Base-by-base conservation (phyloP, 768 basidiomycete species). In the Trametes villosa region DNA sequence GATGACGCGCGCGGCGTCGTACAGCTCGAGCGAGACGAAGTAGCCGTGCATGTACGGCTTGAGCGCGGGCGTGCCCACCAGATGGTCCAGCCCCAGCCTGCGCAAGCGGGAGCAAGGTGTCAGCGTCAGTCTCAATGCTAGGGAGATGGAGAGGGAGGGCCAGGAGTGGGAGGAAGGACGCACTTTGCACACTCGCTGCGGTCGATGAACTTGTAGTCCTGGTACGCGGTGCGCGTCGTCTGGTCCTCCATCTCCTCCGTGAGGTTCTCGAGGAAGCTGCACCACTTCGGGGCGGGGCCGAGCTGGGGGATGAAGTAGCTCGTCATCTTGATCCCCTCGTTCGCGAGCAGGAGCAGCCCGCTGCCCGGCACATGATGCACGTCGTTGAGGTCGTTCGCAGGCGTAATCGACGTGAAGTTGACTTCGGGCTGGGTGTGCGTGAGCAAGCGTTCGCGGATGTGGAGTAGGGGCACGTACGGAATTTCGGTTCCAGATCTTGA, bases 21-120 rank as follows among this genome's bases (percentile, higher is more conserved):
- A 98, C 6, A 98, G 85, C 69, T 94, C 93, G 76, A 98, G 87
- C 5, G 95, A 92, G 63, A 98, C 76, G 79, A 99, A 98, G 85
- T 96, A 98, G 42, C 97, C 97, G 75, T 99, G 97, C 96, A 99
- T 98, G 77, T 98, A 99, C 4, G 97, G 97, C 75, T 96, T 96
- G 81, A 98, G 91, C 18, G 91, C 87, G 22, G 94, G 88, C 6
- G 96, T 96, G 51, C 97, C 97, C 65, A 97, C 78, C 67, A 99
- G 92, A 72, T 96, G 94, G 66, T 95, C 91, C 72, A 99, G 76
- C n/a, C 95, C 92, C 62, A 99, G 86, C 34, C 94, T 96, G 68
- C 38, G 57, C 63, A 47, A 20, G 45, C 29, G 31, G 51, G 50
- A 30, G 46, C 34, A 22, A 22, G 34, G n/a, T 26, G 44, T 18